Evolutionary conservation across 164 flowering plant species (phyloP).

Genomic region (Vitis cinerea): DNA sequence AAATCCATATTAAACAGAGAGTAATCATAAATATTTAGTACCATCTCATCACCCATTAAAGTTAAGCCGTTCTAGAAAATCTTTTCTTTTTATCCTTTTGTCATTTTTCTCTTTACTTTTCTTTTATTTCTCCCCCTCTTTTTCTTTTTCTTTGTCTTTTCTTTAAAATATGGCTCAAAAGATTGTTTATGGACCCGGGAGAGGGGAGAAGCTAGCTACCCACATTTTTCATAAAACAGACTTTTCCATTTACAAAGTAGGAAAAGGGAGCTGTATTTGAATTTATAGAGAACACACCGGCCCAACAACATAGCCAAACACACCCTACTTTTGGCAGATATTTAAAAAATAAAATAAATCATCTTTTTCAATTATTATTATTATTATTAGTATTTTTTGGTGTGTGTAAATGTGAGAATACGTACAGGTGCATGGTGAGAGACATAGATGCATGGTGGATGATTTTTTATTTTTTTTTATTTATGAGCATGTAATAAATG

Average conservation of each 20-base stretch:
- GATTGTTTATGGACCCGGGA: background rate
- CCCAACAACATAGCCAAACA: too few relatives aligned
- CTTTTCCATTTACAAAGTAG: background rate
- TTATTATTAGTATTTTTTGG: too few relatives aligned
- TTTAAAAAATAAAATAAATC: background rate
- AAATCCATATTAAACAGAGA: too few relatives aligned
- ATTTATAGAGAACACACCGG: too few relatives aligned
- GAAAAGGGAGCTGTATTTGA: too few relatives aligned
- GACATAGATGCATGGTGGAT: background rate
- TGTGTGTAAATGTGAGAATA: too few relatives aligned
- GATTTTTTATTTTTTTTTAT: too few relatives aligned
- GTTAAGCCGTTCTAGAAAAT: background rate
- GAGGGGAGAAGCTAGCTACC: background rate
- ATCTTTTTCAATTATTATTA: background rate
- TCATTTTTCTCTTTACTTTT: conserved; percentile 4
- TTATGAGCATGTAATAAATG: background rate
- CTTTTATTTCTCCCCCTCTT: background rate
- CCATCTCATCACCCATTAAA: background rate
- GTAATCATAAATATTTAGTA: background rate
- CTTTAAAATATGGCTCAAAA: background rate
- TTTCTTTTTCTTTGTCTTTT: background rate
- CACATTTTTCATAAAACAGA: background rate
- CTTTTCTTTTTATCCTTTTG: background rate
- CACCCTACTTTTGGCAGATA: too few relatives aligned
- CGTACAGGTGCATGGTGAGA: background rate